Base-by-base conservation (phyloP, 129 eudicot species). In the Arctium lappa region DNA sequence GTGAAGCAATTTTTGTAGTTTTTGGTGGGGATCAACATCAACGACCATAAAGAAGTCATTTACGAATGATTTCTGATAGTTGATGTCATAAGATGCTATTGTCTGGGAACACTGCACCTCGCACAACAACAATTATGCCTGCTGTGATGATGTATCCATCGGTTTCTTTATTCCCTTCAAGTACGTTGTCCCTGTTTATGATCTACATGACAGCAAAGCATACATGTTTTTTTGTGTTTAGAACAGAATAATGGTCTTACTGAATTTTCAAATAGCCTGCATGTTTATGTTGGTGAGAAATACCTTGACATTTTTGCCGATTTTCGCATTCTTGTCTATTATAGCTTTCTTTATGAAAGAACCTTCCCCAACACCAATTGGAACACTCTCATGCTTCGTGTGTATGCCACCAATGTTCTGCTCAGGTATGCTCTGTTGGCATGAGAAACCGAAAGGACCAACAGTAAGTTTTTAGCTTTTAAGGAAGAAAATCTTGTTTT, bases 261-360 rank as follows among this genome's bases (percentile, higher is more conserved):
- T 33, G 73, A 48, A 44, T 31, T 83, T 40, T 32, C 37, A 42
- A n/a, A 7, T 72, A 42, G 10, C 56, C 37, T 8, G 31, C 10
- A 16, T 12, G 70, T 78, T 9, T 72, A 56, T 53, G 42, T 46
- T 18, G 33, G 6, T 38, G 36, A 44, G 0, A 44, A 15, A 53
- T 91, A 95, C 99, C 99, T 84, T 91, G 62, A 93, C 99, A 85
- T 92, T 91, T 85, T 86, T 91, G 77, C 99, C 99, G 72, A 95
- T 93, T 88, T 91, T 91, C 69, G 94, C 97, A 65, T 95, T 91
- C 92, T 93, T 95, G 80, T 95, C 99, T 27, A 95, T 79, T 69
- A 95, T 95, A 30, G 99, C 93, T 85, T 89, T 93, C 87, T 90
- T 89, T 83, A 95, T 91, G 48, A 78, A 72, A 7, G 95, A 89